phyloP scores from a whole-genome alignment of 805 yeast genomes.

The Peterozyma toletana region DNA sequence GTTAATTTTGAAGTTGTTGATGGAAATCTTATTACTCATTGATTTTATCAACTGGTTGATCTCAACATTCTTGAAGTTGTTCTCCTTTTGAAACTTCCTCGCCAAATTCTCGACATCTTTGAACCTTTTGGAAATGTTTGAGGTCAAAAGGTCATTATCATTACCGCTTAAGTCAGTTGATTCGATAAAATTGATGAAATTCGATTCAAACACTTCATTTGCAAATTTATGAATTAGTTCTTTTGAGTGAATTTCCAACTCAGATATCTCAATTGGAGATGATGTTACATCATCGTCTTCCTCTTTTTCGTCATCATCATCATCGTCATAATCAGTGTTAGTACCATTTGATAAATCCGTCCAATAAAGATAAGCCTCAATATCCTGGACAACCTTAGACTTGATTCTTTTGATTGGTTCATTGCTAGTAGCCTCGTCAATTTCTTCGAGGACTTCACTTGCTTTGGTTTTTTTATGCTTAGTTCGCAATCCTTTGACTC shows the following conservation, averaged over 20 bases:
- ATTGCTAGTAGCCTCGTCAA: not conserved
- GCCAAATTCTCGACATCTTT: slow-evolving; percentile 88
- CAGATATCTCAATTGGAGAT: slow-evolving; percentile 2
- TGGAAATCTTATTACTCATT: slow-evolving; percentile 48
- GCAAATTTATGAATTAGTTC: slow-evolving; percentile 4
- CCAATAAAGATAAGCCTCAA: slow-evolving; percentile 8
- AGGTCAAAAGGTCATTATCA: slow-evolving; percentile 18
- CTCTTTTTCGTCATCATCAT: slow-evolving; percentile 1
- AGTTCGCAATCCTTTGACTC: slow-evolving; percentile 74
- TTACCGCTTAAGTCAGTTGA: slow-evolving; percentile 18
- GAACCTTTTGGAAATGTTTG: slow-evolving; percentile 60
- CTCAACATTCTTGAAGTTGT: slow-evolving; percentile 42
- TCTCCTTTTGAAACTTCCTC: slow-evolving; percentile 73
- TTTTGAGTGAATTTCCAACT: slow-evolving; percentile 8
- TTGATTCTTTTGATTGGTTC: not conserved
- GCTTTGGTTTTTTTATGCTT: slow-evolving; percentile 21
- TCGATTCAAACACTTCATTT: slow-evolving; percentile 1
- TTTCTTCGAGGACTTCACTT: slow-evolving; percentile 3
- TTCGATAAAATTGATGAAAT: slow-evolving; percentile 19
- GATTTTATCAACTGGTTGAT: slow-evolving; percentile 27
- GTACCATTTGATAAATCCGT: slow-evolving; percentile 6
- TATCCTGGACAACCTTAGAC: slow-evolving; percentile 4
- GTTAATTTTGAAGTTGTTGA: slow-evolving; percentile 58
- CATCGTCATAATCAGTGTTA: slow-evolving; percentile 10
- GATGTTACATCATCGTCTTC: not conserved